Evolutionary conservation across 495 filamentous ascomycete genomes (phyloP).

Genomic region (Neurospora sp.): DNA sequence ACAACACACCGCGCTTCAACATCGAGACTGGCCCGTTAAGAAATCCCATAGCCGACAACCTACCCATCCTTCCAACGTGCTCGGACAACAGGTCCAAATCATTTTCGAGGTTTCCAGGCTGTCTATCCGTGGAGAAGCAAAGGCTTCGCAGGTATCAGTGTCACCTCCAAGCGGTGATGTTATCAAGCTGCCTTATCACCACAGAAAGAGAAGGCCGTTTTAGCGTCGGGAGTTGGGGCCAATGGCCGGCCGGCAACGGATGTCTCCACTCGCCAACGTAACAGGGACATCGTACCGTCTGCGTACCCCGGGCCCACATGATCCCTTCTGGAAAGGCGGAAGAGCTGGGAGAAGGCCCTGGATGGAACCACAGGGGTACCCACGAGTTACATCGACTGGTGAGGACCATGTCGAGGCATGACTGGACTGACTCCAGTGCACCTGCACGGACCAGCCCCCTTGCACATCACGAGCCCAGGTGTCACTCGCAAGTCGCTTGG

Average conservation of each 20-base stretch:
- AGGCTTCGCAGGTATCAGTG: not conserved
- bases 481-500: slow-evolving; percentile 7
- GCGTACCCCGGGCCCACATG: slow-evolving; percentile 4
- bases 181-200: slow-evolving; percentile 24
- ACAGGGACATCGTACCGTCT: slow-evolving; percentile 5
- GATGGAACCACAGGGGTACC: slow-evolving; percentile 4
- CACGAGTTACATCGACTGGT: slow-evolving; percentile 3
- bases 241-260: slow-evolving; percentile 1
- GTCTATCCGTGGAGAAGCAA: not conserved
- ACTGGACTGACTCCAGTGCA: not conserved
- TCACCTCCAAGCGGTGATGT: slow-evolving; percentile 9
- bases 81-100: not conserved
- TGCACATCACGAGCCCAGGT: slow-evolving; percentile 18
- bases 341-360: not conserved
- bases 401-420: not conserved
- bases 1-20: not conserved
- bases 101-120: not conserved
- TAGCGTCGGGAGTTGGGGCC: slow-evolving; percentile 6
- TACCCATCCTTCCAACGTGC: not conserved
- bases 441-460: slow-evolving; percentile 2
- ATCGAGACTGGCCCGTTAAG: not conserved
- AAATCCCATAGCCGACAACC: not conserved
- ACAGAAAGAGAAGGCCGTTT: slow-evolving; percentile 12
- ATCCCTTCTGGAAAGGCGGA: not conserved
- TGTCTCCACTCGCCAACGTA: slow-evolving; percentile 1